Evolutionary conservation across 2,329 filamentous ascomycete genomes (phyloP).

Genomic region (Rutstroemia sp.): DNA sequence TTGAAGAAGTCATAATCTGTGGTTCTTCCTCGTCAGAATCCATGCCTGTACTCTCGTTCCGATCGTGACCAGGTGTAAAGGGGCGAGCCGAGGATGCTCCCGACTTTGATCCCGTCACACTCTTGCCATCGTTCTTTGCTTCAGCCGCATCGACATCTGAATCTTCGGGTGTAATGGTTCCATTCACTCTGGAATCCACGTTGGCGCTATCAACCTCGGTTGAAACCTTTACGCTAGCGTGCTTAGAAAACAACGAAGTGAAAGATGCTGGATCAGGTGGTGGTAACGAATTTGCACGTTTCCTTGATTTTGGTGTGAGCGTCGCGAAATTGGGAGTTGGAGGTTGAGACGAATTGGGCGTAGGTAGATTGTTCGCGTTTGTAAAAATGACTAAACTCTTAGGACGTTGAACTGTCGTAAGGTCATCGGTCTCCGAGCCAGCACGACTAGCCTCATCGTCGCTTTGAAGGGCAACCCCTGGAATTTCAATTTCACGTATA

Average conservation of each 20-base stretch:
- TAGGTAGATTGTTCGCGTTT: constrained; percentile 21
- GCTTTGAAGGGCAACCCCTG: constrained; percentile 54
- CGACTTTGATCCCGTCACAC: not conserved
- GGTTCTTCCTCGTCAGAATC: constrained; percentile 25
- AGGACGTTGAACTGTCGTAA: constrained; percentile 30
- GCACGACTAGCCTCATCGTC: constrained; percentile 52
- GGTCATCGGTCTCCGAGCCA: constrained; percentile 31
- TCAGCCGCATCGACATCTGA: constrained; percentile 3
- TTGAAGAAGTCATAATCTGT: constrained; percentile 30
- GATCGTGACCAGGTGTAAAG: too few species aligned
- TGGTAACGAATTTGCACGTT: constrained; percentile 27
- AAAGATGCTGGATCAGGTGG: constrained; percentile 17
- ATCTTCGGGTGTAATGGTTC: constrained; percentile 5
- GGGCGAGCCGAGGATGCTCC: too few species aligned
- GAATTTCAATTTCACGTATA: constrained; percentile 73
- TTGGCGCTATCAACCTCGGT: not conserved
- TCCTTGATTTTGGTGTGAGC: constrained; percentile 15
- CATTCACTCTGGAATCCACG: constrained; percentile 1
- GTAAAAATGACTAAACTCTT: constrained; percentile 37
- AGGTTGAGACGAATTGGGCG: constrained; percentile 22
- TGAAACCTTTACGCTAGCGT: not conserved
- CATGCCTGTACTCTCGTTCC: too few species aligned
- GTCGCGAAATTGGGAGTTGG: constrained; percentile 11
- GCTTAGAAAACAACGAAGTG: constrained; percentile 15
- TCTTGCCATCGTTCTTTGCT: constrained; percentile 2